Base-by-base conservation (phyloP, 2,329 filamentous ascomycete genomes). In the Herpotrichia juniperi region DNA sequence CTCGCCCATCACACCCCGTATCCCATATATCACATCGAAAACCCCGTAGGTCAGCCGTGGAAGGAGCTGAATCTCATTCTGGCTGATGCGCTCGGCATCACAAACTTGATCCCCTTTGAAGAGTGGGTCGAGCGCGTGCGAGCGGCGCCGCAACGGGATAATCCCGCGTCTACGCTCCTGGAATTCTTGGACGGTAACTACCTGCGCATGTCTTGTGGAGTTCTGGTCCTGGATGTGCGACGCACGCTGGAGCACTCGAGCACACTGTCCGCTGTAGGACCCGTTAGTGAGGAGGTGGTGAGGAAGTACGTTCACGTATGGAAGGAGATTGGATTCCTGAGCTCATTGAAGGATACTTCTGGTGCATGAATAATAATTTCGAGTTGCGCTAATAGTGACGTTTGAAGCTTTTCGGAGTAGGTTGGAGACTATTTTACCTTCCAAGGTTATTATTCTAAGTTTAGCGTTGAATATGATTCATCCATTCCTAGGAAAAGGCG, bases 1-100 rank as follows among this genome's bases (percentile, higher is more conserved):
- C 34, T 70, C 1, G 34, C 42, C 1, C 51, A 65, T 1, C 30
- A 32, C 1, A 51, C 42, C 0, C 55, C 65, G 0, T 66, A 74
- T 34, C 62, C 68, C 1, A 62, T 79, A 22, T 80, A 79, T 49
- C 77, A 80, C 55, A 70, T 81, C 44, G 78, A 80, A 6, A 79
- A 79, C 53, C 77, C 77, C 0, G 63, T 74, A 3, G 51, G 76
- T 1, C 77, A 79, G 53, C 53, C 68, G 0, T 80, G 78, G 77
- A 49, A 48, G 2, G 61, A 73, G 0, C 74, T 78, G 65, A 62
- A 68, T 2, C 28, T 46, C 2, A 16, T 77, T 2, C 52, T 79
- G 11, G 71, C 74, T 0, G 58, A 64, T 4, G 66, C 61, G 1
- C 50, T 64, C 0, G 43, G 11, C 7, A 62, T 80, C 1, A 55